Base-by-base conservation (phyloP, 2,329 filamentous ascomycete genomes). In the Exophiala calicioides region DNA sequence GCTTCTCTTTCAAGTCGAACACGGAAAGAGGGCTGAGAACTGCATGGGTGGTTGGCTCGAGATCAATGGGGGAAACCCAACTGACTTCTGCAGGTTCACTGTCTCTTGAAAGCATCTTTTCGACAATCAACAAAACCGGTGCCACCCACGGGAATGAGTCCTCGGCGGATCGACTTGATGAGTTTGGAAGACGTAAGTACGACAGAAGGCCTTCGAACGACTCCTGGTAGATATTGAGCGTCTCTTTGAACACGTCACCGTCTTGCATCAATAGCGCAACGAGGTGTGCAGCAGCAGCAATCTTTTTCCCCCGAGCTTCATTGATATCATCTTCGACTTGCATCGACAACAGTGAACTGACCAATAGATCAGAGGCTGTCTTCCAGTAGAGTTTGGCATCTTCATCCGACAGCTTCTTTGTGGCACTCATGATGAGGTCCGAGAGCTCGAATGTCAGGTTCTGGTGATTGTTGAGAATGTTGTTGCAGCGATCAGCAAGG, bases 61-160 rank as follows among this genome's bases (percentile, higher is more conserved):
- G 59, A 10, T 79, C 74, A 30, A 62, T 64, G 43, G 65, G 74
- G n/a, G 76, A 75, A 16, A 73, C 65, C 35, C 66, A 84, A 88
- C 88, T 95, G 19, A 87, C 84, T 49, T 86, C 80, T 3, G 79
- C 73, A 3, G 90, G 90, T 55, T 91, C 84, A 59, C 88, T 85
- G 65, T 97, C 93, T 59, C 95, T 87, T 10, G 86, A 85, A n/a
- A 98, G 74, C 23, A 97, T 75, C 42, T 87, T 87, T 72, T 99
- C 93, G 37, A 97, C 77, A 38, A 98, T 86, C 12, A 97, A 77
- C 24, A 98, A 75, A 23, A 97, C 82, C 61, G 93, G 90, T 9
- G 89, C 87, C 55, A 97, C 85, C 90, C 91, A 98, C 1, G 89
- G 87, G 3, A 90, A 87, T n/a, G 89, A 74, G 48, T 93, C 86